Conservation (phyloP, 176 grass and related monocot genomes). For the Aechmea fasciata region DNA sequence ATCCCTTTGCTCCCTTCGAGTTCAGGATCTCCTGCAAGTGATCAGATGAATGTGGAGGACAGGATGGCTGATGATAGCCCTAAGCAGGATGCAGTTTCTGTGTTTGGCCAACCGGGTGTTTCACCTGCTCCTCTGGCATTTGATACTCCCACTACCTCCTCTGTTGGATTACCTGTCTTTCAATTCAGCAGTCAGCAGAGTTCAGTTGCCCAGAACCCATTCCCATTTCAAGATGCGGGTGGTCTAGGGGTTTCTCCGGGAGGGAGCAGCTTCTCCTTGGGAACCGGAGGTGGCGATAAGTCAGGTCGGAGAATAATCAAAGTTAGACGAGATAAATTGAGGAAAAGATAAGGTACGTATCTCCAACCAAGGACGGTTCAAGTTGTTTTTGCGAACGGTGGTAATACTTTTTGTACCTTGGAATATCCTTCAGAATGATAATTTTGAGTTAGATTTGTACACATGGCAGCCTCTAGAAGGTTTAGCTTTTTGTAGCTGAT, state of each 20-base stretch:
- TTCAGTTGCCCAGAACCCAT: background rate
- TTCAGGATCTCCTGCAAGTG: constrained; percentile 17
- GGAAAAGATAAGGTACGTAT: constrained; percentile 4
- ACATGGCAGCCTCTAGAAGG: too few species aligned
- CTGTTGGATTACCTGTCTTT: background rate
- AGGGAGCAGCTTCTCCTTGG: constrained; percentile 16
- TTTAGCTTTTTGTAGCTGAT: too few species aligned
- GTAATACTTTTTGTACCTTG: too few species aligned
- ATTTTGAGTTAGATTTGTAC: too few species aligned
- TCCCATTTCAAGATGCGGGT: constrained; percentile 10
- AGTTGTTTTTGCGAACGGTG: too few species aligned
- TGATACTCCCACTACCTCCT: too few species aligned
- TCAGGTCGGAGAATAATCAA: constrained; percentile 14
- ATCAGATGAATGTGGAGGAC: constrained; percentile 24
- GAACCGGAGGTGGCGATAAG: constrained; percentile 9
- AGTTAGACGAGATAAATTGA: constrained; percentile 14
- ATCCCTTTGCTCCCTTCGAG: background rate
- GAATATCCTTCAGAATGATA: too few species aligned
- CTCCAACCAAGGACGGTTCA: too few species aligned
- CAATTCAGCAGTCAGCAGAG: constrained; percentile 14
- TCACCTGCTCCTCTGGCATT: constrained; percentile 1
- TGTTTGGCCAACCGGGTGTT: constrained; percentile 15
- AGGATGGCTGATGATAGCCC: constrained; percentile 21
- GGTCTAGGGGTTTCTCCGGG: constrained; percentile 8
- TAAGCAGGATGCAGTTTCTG: constrained; percentile 1